These are phyloP conservation scores for Globisporangium splendens DNA, from an alignment of 352 stramenopile species.

Conservation along the genomic window DNA sequence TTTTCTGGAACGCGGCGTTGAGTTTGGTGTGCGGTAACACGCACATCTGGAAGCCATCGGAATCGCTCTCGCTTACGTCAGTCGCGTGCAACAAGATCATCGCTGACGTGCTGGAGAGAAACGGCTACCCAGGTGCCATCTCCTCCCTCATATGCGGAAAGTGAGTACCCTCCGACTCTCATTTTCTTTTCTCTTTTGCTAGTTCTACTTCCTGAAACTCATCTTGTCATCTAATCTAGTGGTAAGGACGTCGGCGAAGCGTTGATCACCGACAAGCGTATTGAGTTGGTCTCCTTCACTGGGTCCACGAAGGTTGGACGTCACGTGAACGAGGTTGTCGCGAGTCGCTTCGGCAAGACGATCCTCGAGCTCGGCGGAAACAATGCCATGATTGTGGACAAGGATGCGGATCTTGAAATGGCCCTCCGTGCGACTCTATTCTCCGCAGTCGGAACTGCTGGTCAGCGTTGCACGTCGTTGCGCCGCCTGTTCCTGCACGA, in stretches of 20 bases:
- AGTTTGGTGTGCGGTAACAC: slow-evolving; percentile 91
- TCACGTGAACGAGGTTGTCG: slow-evolving; percentile 85
- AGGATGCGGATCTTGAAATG: slow-evolving; percentile 89
- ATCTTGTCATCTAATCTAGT: slow-evolving; percentile 15
- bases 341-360: slow-evolving; percentile 88
- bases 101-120: slow-evolving; percentile 82
- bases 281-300: slow-evolving; percentile 91
- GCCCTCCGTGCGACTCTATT: slow-evolving; percentile 88
- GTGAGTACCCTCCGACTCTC: slow-evolving; percentile 14
- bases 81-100: slow-evolving; percentile 92
- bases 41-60: slow-evolving; percentile 90
- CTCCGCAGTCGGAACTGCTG: slow-evolving; percentile 89
- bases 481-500: slow-evolving; percentile 90
- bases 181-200: background rate
- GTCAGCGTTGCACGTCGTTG: slow-evolving; percentile 91
- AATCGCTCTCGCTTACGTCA: slow-evolving; percentile 86
- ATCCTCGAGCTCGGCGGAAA: slow-evolving; percentile 92
- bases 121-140: slow-evolving; percentile 79
- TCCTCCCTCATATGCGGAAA: slow-evolving; percentile 80
- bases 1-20: slow-evolving; percentile 91
- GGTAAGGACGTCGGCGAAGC: slow-evolving; percentile 83
- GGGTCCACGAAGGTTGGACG: slow-evolving; percentile 86
- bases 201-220: background rate
- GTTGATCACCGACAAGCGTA: slow-evolving; percentile 80
- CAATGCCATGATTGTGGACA: slow-evolving; percentile 93